These are phyloP conservation scores for Penicillium sp. DNA, from an alignment of 2,329 filamentous ascomycete species.

Conservation along the genomic window DNA sequence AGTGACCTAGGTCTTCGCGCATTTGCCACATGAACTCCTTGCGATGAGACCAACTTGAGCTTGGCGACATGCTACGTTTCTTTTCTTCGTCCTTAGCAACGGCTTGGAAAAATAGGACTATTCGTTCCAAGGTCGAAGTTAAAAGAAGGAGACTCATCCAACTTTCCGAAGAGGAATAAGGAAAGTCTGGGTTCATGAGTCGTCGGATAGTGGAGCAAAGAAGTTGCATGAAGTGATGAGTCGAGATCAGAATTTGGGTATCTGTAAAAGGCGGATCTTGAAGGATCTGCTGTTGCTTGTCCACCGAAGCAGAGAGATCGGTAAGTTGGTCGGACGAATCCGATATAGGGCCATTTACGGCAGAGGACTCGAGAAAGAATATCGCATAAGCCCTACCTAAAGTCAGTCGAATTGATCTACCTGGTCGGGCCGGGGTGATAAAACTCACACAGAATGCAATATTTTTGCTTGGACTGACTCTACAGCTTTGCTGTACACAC, in stretches of 20 bases:
- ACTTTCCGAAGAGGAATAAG: slow-evolving; percentile 23
- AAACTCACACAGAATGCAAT: slow-evolving; percentile 24
- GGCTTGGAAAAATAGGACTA: slow-evolving; percentile 28
- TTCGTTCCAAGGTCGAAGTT: slow-evolving; percentile 30
- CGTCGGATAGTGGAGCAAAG: slow-evolving; percentile 28
- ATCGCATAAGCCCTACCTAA: slow-evolving; percentile 26
- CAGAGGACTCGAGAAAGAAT: slow-evolving; percentile 31
- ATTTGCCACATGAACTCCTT: slow-evolving; percentile 32
- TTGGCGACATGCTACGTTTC: not conserved
- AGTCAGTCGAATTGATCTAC: not conserved
- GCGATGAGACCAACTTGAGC: slow-evolving; percentile 25
- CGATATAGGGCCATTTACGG: slow-evolving; percentile 4
- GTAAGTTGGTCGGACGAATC: not conserved
- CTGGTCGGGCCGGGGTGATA: not conserved
- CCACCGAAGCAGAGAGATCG: slow-evolving; percentile 10
- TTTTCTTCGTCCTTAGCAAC: slow-evolving; percentile 23
- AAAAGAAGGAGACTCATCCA: slow-evolving; percentile 34
- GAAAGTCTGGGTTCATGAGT: slow-evolving; percentile 32
- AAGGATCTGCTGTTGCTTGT: slow-evolving; percentile 27
- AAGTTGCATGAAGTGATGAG: slow-evolving; percentile 32
- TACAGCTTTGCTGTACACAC: slow-evolving; percentile 29
- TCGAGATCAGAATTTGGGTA: slow-evolving; percentile 25
- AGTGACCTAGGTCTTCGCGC: slow-evolving; percentile 27
- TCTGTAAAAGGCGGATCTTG: slow-evolving; percentile 29
- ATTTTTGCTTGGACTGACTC: slow-evolving; percentile 26